A percentile compares a stretch with the other conserved stretches of the same genome.
Evolutionary conservation across 192 early-diverging fungal genomes (phyloP).

Genomic region (Podila verticillata): DNA sequence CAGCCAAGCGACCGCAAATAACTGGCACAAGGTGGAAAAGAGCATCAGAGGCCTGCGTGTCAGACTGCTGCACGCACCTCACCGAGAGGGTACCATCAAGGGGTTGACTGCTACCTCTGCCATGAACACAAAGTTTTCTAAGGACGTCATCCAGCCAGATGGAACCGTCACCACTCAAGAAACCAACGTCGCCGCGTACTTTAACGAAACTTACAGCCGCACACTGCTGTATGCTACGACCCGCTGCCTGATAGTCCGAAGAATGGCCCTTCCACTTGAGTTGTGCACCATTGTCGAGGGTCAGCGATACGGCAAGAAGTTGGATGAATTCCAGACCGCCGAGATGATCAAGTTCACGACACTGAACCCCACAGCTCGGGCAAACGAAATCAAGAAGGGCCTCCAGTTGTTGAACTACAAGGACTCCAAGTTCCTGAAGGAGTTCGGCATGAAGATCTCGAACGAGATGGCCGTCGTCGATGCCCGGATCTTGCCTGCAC

Average conservation of each 20-base stretch:
- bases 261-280: conserved; percentile 87
- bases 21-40: conserved; percentile 59
- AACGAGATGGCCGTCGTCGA: conserved; percentile 74
- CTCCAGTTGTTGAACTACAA: conserved; percentile 69
- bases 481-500: conserved; percentile 81
- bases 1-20: conserved; percentile 55
- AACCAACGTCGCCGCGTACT: conserved; percentile 83
- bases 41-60: conserved; percentile 62
- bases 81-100: conserved; percentile 76
- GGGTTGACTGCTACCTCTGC: conserved; percentile 78
- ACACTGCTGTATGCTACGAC: conserved; percentile 82
- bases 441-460: conserved; percentile 78
- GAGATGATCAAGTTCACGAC: conserved; percentile 97
- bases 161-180: too few relatives aligned
- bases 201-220: conserved; percentile 75
- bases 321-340: conserved; percentile 86
- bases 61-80: conserved; percentile 69
- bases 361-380: conserved; percentile 81
- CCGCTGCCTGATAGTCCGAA: conserved; percentile 75
- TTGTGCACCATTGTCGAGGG: conserved; percentile 84
- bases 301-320: conserved; percentile 83
- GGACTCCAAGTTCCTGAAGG: conserved; percentile 74
- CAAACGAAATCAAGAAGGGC: conserved; percentile 83
- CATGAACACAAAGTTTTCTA: conserved; percentile 75
- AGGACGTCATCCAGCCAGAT: conserved; percentile 62